These are phyloP conservation scores for Xylariaceae sp. DNA, from an alignment of 2,329 filamentous ascomycete species.

Conservation along the genomic window DNA sequence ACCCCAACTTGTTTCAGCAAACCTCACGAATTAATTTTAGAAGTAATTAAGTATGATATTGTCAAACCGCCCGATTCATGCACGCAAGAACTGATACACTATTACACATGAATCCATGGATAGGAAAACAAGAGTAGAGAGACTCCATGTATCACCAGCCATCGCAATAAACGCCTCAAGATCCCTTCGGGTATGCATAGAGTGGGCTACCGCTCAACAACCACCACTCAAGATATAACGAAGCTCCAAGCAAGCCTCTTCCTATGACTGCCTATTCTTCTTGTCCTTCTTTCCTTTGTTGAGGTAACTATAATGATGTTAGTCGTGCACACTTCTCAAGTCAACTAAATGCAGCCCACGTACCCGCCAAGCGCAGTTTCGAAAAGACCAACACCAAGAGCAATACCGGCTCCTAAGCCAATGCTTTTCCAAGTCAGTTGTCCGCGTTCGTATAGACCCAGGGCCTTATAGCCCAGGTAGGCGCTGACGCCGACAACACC, in stretches of 20 bases:
- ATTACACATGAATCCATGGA: conserved; percentile 17
- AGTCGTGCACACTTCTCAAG: no score
- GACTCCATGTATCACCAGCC: conserved; percentile 14
- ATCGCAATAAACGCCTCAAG: conserved; percentile 11
- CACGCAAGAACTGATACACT: conserved; percentile 22
- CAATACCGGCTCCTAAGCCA: conserved; percentile 58
- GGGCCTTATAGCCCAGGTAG: conserved; percentile 62
- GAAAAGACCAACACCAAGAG: conserved; percentile 56
- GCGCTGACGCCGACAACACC: conserved; percentile 60
- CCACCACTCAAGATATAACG: neutral
- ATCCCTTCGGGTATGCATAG: neutral
- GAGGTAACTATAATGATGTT: conserved; percentile 42
- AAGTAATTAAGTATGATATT: neutral
- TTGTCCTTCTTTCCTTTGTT: conserved; percentile 45
- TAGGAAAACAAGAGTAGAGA: conserved; percentile 32
- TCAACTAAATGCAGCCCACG: conserved; percentile 38
- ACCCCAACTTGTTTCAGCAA: no score
- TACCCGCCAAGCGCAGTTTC: conserved; percentile 59
- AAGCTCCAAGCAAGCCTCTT: neutral
- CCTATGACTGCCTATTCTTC: conserved; percentile 39
- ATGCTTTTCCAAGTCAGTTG: conserved; percentile 57
- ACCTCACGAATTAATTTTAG: no score
- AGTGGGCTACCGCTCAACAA: neutral
- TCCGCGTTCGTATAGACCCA: conserved; percentile 61
- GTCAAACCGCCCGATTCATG: conserved; percentile 2